Base-by-base conservation (phyloP, 306 rosid species). In the cucumber (Cucumis sativus) region DNA sequence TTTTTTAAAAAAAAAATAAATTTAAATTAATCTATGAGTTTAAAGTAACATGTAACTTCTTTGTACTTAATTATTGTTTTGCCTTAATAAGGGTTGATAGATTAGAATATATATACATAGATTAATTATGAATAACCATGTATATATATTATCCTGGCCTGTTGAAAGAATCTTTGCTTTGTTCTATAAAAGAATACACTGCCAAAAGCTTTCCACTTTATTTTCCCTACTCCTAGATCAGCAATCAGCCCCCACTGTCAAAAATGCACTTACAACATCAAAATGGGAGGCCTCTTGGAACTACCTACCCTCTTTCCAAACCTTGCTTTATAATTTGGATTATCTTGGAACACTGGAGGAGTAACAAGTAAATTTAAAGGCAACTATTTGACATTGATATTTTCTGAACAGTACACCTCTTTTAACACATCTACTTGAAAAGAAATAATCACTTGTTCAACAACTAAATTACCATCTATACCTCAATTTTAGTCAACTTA, bases 201-300 rank as follows among this genome's bases (percentile, higher is more conserved):
- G 76, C 58, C 75, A 65, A 65, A 65, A 72, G 76, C 45, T 72
- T 72, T 43, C 60, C 43, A 72, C 76, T 72, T 72, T 72, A 72
- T 28, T 51, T 47, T 72, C 8, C 12, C 23, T 72, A 72, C 76
- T 51, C 58, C 60, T 71, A 47, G 37, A 33, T 33, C 25, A 7
- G 4, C 15, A 25, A 58, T 45, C 51, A 47, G n/a, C 57, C 39
- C 76, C 76, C 76, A 51, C 76, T 25, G 16, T 28, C 76, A 12
- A 71, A 25, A 71, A 49, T 49, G 75, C 75, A 23, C 35, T 23
- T n/a, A 43, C 56, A 69, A 45, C 35, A 41, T 21, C 75, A 71
- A 71, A 71, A 67, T 67, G 54, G 73, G 58, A 47, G 1, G 40
- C 58, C 57, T 21, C 3, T n/a, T 68, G 75, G 17, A 49, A 21